Evolutionary conservation across 75 land plant species (phyloP).

Genomic region (Isoetes taiwanensis): DNA sequence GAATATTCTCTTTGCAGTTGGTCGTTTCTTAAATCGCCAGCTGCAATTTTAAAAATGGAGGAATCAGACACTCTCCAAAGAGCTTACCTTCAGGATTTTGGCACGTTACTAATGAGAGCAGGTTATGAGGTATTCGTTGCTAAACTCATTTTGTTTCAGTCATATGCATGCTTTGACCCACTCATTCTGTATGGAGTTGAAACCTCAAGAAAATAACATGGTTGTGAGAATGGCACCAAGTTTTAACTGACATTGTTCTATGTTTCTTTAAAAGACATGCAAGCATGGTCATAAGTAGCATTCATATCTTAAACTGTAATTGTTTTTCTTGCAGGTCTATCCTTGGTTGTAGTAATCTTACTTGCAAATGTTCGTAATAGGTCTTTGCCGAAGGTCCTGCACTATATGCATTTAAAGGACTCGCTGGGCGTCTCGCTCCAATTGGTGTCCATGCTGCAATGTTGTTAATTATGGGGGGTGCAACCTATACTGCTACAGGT

Average conservation of each 20-base stretch:
- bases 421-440: conserved; percentile 90
- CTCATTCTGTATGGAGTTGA: no score
- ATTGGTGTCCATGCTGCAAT: conserved; percentile 95
- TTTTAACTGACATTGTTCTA: no score
- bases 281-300: no score
- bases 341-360: no score
- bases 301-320: no score
- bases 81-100: conserved; percentile 67
- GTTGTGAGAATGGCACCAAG: no score
- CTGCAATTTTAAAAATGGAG: conserved; percentile 47
- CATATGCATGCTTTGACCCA: no score
- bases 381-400: conserved; percentile 65
- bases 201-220: no score
- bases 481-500: conserved; percentile 69
- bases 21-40: conserved; percentile 53
- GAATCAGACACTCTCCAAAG: conserved; percentile 51
- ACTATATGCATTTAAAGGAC: conserved; percentile 84
- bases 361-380: conserved; percentile 20
- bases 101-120: conserved; percentile 51
- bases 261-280: no score
- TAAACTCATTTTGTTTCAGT: background rate
- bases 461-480: conserved; percentile 89
- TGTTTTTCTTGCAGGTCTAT: no score
- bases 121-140: conserved; percentile 62
- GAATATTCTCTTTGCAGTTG: conserved; percentile 38